Evolutionary conservation across 2,329 filamentous ascomycete genomes (phyloP).

Genomic region (Aspergillus persii): DNA sequence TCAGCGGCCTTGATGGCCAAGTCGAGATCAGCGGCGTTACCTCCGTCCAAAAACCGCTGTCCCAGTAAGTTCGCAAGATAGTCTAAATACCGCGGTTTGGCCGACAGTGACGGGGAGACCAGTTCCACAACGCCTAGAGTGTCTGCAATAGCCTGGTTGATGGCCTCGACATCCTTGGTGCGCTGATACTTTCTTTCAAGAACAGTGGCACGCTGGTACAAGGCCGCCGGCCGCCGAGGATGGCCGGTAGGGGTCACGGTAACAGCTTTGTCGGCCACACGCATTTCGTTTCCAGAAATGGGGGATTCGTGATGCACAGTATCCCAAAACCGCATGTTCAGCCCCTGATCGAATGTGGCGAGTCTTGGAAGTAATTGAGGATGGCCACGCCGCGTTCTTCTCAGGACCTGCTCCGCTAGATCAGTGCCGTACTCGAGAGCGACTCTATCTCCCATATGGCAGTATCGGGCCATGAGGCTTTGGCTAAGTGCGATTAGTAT

Average conservation of each 20-base stretch:
- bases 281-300: not conserved
- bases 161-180: not conserved
- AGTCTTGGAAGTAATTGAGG: not conserved
- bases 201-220: not conserved
- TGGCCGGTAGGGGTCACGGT: not conserved
- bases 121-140: not conserved
- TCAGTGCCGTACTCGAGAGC: not conserved
- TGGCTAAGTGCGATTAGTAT: not conserved
- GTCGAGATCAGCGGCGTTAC: not conserved
- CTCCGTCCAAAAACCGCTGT: not conserved
- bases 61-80: slow-evolving; percentile 1
- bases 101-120: not conserved
- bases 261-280: slow-evolving; percentile 1
- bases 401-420: not conserved
- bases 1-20: not conserved
- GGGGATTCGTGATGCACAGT: not conserved
- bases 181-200: slow-evolving; percentile 2
- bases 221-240: not conserved
- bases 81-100: not conserved
- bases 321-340: slow-evolving; percentile 2
- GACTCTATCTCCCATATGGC: not conserved
- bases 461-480: slow-evolving; percentile 1
- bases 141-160: slow-evolving; percentile 1
- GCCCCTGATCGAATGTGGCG: not conserved
- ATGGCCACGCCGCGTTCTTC: not conserved